These are phyloP conservation scores for Heritiera fomes DNA, from an alignment of 345 rosid species.

Conservation along the genomic window DNA sequence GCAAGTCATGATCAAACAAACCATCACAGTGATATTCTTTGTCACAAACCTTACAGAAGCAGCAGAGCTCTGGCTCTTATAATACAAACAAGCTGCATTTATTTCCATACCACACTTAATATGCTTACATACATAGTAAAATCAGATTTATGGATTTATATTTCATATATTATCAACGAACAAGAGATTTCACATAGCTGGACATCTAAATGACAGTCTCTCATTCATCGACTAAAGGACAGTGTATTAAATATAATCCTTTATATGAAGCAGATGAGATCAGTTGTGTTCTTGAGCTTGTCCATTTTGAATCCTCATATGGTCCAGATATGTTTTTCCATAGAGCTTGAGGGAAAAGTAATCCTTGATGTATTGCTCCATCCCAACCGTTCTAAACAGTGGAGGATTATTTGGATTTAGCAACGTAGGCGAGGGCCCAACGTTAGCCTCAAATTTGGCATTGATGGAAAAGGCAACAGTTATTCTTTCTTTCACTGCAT, in stretches of 20 bases:
- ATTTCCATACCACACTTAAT: neutral
- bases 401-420: slow-evolving; percentile 7
- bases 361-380: slow-evolving; percentile 30
- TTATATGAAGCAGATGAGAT: too few species aligned
- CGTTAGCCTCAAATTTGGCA: slow-evolving; percentile 22
- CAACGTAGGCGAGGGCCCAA: slow-evolving; percentile 28
- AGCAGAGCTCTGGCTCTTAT: too few species aligned
- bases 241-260: too few species aligned
- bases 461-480: slow-evolving; percentile 24
- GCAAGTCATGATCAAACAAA: neutral
- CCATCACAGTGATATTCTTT: neutral
- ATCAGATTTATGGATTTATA: too few species aligned
- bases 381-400: slow-evolving; percentile 14
- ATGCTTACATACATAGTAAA: too few species aligned
- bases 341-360: slow-evolving; percentile 28
- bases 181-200: too few species aligned
- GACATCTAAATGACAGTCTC: too few species aligned
- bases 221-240: too few species aligned
- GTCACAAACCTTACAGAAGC: neutral
- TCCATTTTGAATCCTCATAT: slow-evolving; percentile 21
- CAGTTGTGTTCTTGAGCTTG: neutral
- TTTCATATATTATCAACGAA: too few species aligned
- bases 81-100: neutral
- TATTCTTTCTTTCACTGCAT: slow-evolving; percentile 27
- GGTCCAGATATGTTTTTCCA: slow-evolving; percentile 31